Evolutionary conservation across 371 early-diverging fungal genomes (phyloP).

Genomic region (Mortierella sp.): DNA sequence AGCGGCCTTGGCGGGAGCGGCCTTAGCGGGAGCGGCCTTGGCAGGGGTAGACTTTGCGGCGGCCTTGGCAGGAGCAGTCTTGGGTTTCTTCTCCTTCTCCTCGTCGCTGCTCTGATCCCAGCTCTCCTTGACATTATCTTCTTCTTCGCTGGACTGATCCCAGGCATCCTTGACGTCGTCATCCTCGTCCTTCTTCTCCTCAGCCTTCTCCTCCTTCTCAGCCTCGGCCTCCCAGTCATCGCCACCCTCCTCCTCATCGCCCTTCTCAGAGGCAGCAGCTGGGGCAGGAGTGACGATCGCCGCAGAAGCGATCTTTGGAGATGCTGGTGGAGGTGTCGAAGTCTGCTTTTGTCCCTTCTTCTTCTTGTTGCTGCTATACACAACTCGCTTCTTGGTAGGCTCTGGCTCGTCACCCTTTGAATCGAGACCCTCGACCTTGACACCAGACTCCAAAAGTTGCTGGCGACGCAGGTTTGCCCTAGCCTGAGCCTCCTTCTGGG

Average conservation of each 20-base stretch:
- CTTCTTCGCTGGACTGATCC: slow-evolving; percentile 55
- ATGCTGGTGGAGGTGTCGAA: slow-evolving; percentile 44
- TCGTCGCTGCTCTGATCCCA: slow-evolving; percentile 73
- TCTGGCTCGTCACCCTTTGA: slow-evolving; percentile 51
- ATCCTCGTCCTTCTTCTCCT: slow-evolving; percentile 47
- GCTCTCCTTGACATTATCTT: slow-evolving; percentile 66
- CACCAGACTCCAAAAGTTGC: slow-evolving; percentile 82
- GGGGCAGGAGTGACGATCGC: slow-evolving; percentile 32
- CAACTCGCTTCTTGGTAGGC: slow-evolving; percentile 55
- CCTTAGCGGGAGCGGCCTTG: slow-evolving; percentile 33
- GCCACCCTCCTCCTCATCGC: slow-evolving; percentile 54
- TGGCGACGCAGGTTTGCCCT: slow-evolving; percentile 79
- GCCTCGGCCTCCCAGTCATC: slow-evolving; percentile 58
- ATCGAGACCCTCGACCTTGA: slow-evolving; percentile 83
- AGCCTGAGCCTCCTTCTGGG: slow-evolving; percentile 90
- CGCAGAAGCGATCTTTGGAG: slow-evolving; percentile 42
- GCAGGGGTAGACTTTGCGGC: slow-evolving; percentile 41
- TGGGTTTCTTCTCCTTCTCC: slow-evolving; percentile 39
- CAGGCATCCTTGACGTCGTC: slow-evolving; percentile 56
- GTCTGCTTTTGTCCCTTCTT: slow-evolving; percentile 60
- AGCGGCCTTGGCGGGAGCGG: slow-evolving; percentile 42
- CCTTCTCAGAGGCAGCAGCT: slow-evolving; percentile 54
- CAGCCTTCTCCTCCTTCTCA: slow-evolving; percentile 44
- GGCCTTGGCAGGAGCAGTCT: slow-evolving; percentile 38
- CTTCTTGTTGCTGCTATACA: slow-evolving; percentile 69